A percentile compares a stretch with the other conserved stretches of the same genome.
These are phyloP conservation scores for Camelina sativa DNA, from an alignment of 345 rosid genomes.

Conservation along the genomic window DNA sequence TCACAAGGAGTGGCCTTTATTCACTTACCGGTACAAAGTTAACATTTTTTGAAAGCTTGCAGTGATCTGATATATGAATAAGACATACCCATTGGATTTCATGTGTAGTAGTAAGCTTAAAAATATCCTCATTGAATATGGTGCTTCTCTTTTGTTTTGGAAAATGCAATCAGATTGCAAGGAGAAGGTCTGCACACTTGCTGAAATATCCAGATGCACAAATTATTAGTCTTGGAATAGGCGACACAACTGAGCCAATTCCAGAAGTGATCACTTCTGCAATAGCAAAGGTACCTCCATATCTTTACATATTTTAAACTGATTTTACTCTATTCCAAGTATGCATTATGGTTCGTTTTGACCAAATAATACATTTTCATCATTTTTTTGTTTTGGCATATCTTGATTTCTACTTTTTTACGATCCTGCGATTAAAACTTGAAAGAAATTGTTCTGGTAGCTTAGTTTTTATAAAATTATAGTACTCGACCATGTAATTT, in stretches of 20 bases:
- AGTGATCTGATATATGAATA: conserved; percentile 17
- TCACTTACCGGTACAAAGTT: not conserved
- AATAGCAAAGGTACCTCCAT: conserved; percentile 62
- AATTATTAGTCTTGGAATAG: conserved; percentile 94
- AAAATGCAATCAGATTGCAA: conserved; percentile 62
- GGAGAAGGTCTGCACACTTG: conserved; percentile 84
- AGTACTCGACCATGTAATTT: not conserved
- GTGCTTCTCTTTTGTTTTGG: conserved; percentile 14
- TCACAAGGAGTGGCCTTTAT: not conserved
- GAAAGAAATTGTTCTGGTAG: not conserved
- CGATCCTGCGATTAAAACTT: not conserved
- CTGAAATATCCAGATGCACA: conserved; percentile 82
- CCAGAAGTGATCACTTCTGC: conserved; percentile 90
- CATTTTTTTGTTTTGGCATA: conserved; percentile 1
- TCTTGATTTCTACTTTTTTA: not conserved
- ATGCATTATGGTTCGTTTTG: conserved; percentile 17
- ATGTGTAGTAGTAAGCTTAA: not conserved
- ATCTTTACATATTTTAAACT: not conserved
- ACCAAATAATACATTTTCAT: not conserved
- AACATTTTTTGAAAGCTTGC: not conserved
- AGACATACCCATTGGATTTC: not conserved
- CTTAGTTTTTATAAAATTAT: not conserved
- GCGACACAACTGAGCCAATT: conserved; percentile 98
- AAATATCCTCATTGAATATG: not conserved
- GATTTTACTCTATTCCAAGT: not conserved